phyloP scores from a whole-genome alignment of 805 yeast genomes.

The Starmerella sp. region DNA sequence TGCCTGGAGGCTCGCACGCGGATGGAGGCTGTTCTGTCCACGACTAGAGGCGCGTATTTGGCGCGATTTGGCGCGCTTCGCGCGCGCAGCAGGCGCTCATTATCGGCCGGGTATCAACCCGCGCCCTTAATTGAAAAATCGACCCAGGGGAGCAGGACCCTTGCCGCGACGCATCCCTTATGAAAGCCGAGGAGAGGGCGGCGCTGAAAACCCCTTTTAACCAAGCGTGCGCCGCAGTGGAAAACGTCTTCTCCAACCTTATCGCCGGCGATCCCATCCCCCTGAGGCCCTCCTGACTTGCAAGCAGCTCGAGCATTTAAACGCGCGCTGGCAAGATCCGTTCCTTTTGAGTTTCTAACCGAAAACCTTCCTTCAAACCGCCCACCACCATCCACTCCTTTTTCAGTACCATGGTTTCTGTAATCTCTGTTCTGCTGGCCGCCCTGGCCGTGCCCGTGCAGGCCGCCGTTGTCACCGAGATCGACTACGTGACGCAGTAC shows the following conservation, averaged over 20 bases:
- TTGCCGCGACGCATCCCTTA: not conserved
- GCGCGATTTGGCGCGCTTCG: not conserved
- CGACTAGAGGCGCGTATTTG: not conserved
- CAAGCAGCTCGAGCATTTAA: not conserved
- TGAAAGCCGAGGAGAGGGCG: not conserved
- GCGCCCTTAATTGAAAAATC: constrained; percentile 2
- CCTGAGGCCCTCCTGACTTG: not conserved
- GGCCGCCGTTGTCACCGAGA: constrained; percentile 23
- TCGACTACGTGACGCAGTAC: constrained; percentile 19
- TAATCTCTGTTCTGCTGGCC: constrained; percentile 34
- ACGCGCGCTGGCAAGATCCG: not conserved
- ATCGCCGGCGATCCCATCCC: not conserved
- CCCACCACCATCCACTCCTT: not conserved
- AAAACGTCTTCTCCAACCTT: not conserved
- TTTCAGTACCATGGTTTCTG: not conserved
- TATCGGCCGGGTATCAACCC: not conserved
- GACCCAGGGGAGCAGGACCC: not conserved
- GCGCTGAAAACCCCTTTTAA: not conserved
- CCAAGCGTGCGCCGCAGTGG: not conserved
- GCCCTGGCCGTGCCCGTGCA: not conserved
- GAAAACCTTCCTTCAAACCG: not conserved
- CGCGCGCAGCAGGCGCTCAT: not conserved
- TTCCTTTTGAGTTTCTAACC: not conserved
- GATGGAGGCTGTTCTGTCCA: too few species aligned
- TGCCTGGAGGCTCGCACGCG: too few species aligned